phyloP scores from a whole-genome alignment of 2,329 filamentous ascomycete species.

The Tolypocladium nubicola region DNA sequence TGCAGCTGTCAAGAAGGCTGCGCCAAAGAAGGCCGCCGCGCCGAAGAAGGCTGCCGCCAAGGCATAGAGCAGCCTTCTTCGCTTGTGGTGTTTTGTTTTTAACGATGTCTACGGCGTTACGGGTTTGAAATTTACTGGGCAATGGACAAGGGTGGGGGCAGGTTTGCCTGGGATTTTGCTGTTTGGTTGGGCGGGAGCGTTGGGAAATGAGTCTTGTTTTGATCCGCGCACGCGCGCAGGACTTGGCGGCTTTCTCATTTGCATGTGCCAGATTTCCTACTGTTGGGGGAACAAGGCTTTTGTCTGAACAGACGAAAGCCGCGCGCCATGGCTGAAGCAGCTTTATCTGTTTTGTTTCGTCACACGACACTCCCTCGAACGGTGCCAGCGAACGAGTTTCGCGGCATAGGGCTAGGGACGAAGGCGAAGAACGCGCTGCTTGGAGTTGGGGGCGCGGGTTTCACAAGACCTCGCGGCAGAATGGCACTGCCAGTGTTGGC shows the following conservation, averaged over 20 bases:
- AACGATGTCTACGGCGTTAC: conserved; percentile 27
- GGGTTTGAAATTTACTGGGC: conserved; percentile 13
- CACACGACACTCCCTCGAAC: not conserved
- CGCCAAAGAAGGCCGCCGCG: conserved; percentile 32
- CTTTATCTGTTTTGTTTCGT: not conserved
- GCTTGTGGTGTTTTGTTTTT: conserved; percentile 15
- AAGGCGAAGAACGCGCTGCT: not conserved
- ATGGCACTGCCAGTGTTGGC: not conserved
- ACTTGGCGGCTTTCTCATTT: conserved; percentile 6
- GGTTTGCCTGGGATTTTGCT: conserved; percentile 7
- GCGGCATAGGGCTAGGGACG: not conserved
- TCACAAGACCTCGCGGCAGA: not conserved
- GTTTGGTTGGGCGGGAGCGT: conserved; percentile 9
- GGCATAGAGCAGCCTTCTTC: conserved; percentile 18
- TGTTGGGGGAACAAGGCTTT: not conserved
- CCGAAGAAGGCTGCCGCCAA: conserved; percentile 33
- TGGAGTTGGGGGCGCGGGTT: not conserved
- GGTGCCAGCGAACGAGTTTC: not conserved
- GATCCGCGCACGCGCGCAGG: conserved; percentile 9
- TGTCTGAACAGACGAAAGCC: not conserved
- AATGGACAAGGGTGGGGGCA: conserved; percentile 5
- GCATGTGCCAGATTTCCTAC: conserved; percentile 3
- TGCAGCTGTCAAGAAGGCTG: conserved; percentile 33
- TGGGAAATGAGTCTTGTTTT: conserved; percentile 10
- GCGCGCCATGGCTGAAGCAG: not conserved